phyloP scores from a whole-genome alignment of 441 rosid genomes.

The Populus hybrid region DNA sequence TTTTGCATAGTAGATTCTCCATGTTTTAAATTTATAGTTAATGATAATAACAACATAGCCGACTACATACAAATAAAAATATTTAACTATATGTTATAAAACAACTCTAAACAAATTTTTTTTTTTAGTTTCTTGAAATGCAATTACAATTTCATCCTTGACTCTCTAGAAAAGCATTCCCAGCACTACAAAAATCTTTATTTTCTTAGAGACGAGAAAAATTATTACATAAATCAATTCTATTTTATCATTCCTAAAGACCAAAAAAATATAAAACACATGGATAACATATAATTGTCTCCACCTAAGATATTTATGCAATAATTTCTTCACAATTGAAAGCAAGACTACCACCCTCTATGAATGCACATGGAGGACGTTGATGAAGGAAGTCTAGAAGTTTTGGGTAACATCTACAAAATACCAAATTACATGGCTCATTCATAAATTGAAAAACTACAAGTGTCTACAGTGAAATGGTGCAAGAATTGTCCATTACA shows the following conservation, averaged over 20 bases:
- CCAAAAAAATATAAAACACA: no score
- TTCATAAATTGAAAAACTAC: neutral
- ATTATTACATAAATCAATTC: no score
- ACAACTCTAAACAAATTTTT: neutral
- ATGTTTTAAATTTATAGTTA: no score
- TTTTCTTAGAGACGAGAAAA: no score
- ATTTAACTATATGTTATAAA: no score
- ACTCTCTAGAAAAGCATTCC: neutral
- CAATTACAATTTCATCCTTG: neutral
- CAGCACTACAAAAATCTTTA: no score
- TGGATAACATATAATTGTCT: no score
- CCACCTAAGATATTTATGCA: neutral
- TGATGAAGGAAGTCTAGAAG: neutral
- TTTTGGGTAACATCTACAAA: neutral
- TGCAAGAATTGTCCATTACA: neutral
- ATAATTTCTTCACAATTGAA: neutral
- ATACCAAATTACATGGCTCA: neutral
- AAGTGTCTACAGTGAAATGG: conserved; percentile 2
- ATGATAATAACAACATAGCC: no score
- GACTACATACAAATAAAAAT: neutral
- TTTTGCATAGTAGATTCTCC: neutral
- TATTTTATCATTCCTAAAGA: no score
- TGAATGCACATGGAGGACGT: neutral
- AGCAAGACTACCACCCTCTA: neutral
- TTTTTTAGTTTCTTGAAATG: neutral